These are phyloP conservation scores for Colletotrichum orbiculare DNA, from an alignment of 2,329 filamentous ascomycete genomes.

Conservation along the genomic window DNA sequence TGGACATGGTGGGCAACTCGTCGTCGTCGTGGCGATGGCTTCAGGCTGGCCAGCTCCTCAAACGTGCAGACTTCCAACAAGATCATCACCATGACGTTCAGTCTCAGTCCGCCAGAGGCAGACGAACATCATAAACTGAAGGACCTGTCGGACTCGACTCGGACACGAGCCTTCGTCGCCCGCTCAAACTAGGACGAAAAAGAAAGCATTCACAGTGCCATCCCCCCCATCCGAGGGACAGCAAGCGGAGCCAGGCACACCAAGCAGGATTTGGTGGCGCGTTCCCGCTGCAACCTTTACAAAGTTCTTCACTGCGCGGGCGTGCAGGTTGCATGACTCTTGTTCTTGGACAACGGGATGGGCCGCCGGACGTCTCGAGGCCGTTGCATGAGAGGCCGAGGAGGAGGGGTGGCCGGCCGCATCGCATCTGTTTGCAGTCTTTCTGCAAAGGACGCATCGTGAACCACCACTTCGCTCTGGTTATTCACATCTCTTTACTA, in stretches of 20 bases:
- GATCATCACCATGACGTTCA: neutral
- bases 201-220: neutral
- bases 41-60: neutral
- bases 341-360: neutral
- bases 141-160: no score
- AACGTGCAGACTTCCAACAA: neutral
- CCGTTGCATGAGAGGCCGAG: no score
- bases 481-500: no score
- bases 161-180: no score
- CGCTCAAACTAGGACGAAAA: neutral
- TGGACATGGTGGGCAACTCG: constrained; percentile 5
- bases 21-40: neutral
- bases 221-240: no score
- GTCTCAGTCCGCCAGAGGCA: no score
- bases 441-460: no score
- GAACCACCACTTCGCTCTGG: no score
- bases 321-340: neutral
- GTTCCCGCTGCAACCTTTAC: neutral
- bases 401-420: no score
- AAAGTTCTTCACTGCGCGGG: neutral
- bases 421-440: no score
- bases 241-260: neutral
- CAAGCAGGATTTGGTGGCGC: neutral
- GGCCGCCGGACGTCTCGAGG: no score
- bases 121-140: no score